Base-by-base conservation (phyloP, 164 flowering plant species). In the Stephania japonica region DNA sequence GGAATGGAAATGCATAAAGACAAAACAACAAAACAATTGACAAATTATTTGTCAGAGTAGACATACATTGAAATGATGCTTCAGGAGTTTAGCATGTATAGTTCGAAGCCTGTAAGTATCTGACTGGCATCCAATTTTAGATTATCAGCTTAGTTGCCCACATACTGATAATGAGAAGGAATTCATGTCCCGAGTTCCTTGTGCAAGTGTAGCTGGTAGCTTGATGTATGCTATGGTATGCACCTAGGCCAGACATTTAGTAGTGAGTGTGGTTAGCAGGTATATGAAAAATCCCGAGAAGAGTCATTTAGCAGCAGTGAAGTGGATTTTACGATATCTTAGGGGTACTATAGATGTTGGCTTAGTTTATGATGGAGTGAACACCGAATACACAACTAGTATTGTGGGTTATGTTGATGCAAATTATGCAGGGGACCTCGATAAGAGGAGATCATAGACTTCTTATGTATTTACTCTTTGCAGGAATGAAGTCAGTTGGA, bases 151-250 rank as follows among this genome's bases (percentile, higher is more conserved):
- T 2, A n/a, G 11, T 53, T 42, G 47, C 67, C 70, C 70, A 1
- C 23, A 47, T 4, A 43, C 70, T 42, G 63, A 47, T 19, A 23
- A 65, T 6, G 70, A 25, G 63, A 50, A 27, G 24, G 75, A 44
- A 19, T 47, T 41, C n/a, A 73, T 73, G 75, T 44, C 75, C 7
- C 53, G 53, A 41, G 75, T 73, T 65, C 59, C 61, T 5, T 65
- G 44, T 73, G 69, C 67, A 44, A 73, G 41, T 53, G 70, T 16
- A 47, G 62, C 47, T 73, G 75, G 64, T n/a, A 73, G 74, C 67
- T 56, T 72, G 24, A 62, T 63, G 50, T 61, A 63, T 72, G 74
- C 0, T 56, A 59, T 72, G 74, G 49, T 44, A 13, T 44, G 49
- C 12, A 72, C n/a, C 67, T 32, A 26, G 66, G 43, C 1, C 47